Percentiles rank a stretch among this genome's conserved stretches.
phyloP scores from a whole-genome alignment of 495 filamentous ascomycete species.

The Penicillium manginii region DNA sequence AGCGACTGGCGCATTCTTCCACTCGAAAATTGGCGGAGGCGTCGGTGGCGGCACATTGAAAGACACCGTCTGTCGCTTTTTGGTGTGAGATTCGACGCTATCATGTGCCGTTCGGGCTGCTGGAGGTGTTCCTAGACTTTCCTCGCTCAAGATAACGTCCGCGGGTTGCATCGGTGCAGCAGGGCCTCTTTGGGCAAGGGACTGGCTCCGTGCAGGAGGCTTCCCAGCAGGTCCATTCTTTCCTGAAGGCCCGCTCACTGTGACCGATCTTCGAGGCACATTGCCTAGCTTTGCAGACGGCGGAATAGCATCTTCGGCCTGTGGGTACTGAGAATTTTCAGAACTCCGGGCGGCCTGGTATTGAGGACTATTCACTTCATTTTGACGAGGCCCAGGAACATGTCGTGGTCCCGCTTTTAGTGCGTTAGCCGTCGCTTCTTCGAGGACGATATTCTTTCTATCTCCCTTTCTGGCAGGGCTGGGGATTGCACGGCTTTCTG shows the following conservation, averaged over 20 bases:
- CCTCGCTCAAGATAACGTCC: conserved; percentile 12
- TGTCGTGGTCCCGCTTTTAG: conserved; percentile 11
- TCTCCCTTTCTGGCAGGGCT: conserved; percentile 4
- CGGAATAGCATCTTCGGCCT: conserved; percentile 16
- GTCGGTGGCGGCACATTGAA: conserved; percentile 54
- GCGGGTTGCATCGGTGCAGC: conserved; percentile 9
- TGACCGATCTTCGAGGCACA: conserved; percentile 34
- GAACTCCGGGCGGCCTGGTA: conserved; percentile 15
- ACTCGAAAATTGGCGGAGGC: conserved; percentile 49
- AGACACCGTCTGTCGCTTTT: conserved; percentile 47
- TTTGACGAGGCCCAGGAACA: conserved; percentile 22
- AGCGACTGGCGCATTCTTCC: conserved; percentile 43
- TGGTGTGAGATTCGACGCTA: conserved; percentile 31
- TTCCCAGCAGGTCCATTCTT: conserved; percentile 19
- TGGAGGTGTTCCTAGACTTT: conserved; percentile 21
- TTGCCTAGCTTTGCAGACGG: conserved; percentile 27
- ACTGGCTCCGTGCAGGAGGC: conserved; percentile 12
- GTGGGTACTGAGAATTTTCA: conserved; percentile 25
- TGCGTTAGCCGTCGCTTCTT: conserved; percentile 6
- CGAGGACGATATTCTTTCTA: conserved; percentile 7
- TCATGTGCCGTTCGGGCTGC: conserved; percentile 24
- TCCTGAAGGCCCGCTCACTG: conserved; percentile 30
- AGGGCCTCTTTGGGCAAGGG: conserved; percentile 22
- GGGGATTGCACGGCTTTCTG: conserved; percentile 7
- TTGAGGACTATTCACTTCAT: conserved; percentile 23